Base-by-base conservation (phyloP, 495 filamentous ascomycete species). In the Pyrenopolyporus hunteri region DNA sequence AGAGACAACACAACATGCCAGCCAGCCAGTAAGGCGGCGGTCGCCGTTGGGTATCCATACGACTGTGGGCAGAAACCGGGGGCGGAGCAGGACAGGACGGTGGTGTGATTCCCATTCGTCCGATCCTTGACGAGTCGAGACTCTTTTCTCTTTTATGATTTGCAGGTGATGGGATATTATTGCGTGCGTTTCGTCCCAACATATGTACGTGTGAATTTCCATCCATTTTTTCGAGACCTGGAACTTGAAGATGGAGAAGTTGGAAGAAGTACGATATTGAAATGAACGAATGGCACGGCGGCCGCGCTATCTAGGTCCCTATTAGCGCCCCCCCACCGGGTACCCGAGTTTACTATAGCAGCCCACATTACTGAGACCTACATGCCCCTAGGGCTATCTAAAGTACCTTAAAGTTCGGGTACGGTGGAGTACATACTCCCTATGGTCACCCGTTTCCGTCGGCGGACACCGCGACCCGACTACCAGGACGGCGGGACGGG, bases 51-150 rank as follows among this genome's bases (percentile, higher is more conserved):
- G 56, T 66, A 47, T 47, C 63, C 63, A 60, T 66, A 56, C 56
- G 37, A 60, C 56, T 3, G 39, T 66, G 62, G 45, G 44, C 32
- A 35, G 56, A 51, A 55, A 59, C 25, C n/a, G 44, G 28, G 36
- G 43, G 43, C 48, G 49, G 29, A 54, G 54, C 16, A 55, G 44
- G 40, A 46, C 33, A 59, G 42, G 23, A 23, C 31, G 48, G 51
- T 60, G 63, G 63, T 51, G 44, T 60, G 63, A 66, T 55, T 47
- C 63, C 46, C 55, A 66, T 66, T 66, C 63, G 63, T 60, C 63
- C 57, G 57, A 57, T 60, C 26, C 46, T 52, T 19, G 46, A 47
- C 51, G 45, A 51, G 42, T 59, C 52, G 43, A 45, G 43, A 45
- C 29, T 37, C 26, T 20, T 49, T 29, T 35, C 17, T 43, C 16